Conservation (phyloP, 768 basidiomycete species). For the Xanthoconium purpureum region DNA sequence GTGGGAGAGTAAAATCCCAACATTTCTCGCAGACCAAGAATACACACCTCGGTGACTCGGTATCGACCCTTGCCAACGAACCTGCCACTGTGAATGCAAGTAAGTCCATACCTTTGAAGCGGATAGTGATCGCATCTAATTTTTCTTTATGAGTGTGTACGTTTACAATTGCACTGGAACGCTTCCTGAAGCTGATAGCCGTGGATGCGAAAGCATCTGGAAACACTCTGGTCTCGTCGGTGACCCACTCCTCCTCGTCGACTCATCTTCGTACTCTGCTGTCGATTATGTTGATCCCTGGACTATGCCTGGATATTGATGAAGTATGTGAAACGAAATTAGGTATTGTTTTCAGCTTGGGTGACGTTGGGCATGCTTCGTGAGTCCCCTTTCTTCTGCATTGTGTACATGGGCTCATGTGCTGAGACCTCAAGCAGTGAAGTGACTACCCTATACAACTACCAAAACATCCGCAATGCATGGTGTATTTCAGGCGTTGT, state of each 20-base stretch:
- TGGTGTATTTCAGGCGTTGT: slow-evolving; percentile 76
- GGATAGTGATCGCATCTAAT: slow-evolving; percentile 26
- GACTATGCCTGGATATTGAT: slow-evolving; percentile 69
- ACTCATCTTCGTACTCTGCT: slow-evolving; percentile 59
- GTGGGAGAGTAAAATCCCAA: neutral
- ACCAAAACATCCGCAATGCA: slow-evolving; percentile 35
- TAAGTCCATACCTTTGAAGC: slow-evolving; percentile 13
- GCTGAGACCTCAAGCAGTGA: slow-evolving; percentile 18
- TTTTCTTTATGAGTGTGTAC: slow-evolving; percentile 40
- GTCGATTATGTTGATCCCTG: slow-evolving; percentile 64
- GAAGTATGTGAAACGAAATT: slow-evolving; percentile 60
- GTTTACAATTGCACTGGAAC: slow-evolving; percentile 49
- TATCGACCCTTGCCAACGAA: slow-evolving; percentile 23
- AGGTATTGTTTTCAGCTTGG: slow-evolving; percentile 39
- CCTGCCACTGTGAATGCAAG: slow-evolving; percentile 21
- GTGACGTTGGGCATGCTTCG: slow-evolving; percentile 49
- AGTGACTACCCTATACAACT: slow-evolving; percentile 42
- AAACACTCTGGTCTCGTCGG: slow-evolving; percentile 40
- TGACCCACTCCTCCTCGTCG: slow-evolving; percentile 39
- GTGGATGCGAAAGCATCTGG: slow-evolving; percentile 52
- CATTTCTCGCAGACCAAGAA: slow-evolving; percentile 18
- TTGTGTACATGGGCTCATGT: neutral
- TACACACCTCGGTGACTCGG: slow-evolving; percentile 21
- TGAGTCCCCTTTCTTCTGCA: slow-evolving; percentile 26
- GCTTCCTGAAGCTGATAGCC: slow-evolving; percentile 47